Percentiles rank a stretch among this genome's conserved stretches.
Conservation (phyloP, 805 yeast species). For the Monosporozyma unispora region DNA sequence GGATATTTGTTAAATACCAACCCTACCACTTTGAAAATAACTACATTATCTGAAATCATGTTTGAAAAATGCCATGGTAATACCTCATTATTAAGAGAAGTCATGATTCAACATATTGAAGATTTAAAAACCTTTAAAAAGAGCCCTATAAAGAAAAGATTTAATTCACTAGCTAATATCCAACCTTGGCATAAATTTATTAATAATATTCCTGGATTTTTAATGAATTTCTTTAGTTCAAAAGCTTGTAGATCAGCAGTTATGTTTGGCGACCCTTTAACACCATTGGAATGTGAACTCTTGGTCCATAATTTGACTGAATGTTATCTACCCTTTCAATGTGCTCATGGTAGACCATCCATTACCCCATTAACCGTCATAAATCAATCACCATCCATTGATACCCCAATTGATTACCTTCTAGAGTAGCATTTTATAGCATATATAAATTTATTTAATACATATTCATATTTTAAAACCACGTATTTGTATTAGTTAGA, state of each 20-base stretch:
- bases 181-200: conserved; percentile 33
- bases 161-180: conserved; percentile 7
- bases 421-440: not conserved
- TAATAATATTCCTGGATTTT: conserved; percentile 41
- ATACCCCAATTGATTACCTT: not conserved
- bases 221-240: conserved; percentile 44
- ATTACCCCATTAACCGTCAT: conserved; percentile 42
- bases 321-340: conserved; percentile 60
- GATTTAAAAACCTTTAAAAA: not conserved
- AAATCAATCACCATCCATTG: not conserved
- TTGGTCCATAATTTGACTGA: conserved; percentile 35
- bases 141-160: conserved; percentile 14
- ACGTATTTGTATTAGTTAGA: no score
- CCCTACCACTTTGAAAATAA: not conserved
- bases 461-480: not conserved
- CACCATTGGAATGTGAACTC: conserved; percentile 34
- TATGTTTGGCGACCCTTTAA: conserved; percentile 57
- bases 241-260: conserved; percentile 62
- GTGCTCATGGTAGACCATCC: conserved; percentile 85
- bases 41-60: not conserved
- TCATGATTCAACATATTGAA: not conserved
- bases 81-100: conserved; percentile 7
- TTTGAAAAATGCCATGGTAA: not conserved
- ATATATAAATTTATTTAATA: no score
- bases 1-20: conserved; percentile 8